Evolutionary conservation across 2,329 filamentous ascomycete species (phyloP).

Genomic region (Ascochyta rabiei): DNA sequence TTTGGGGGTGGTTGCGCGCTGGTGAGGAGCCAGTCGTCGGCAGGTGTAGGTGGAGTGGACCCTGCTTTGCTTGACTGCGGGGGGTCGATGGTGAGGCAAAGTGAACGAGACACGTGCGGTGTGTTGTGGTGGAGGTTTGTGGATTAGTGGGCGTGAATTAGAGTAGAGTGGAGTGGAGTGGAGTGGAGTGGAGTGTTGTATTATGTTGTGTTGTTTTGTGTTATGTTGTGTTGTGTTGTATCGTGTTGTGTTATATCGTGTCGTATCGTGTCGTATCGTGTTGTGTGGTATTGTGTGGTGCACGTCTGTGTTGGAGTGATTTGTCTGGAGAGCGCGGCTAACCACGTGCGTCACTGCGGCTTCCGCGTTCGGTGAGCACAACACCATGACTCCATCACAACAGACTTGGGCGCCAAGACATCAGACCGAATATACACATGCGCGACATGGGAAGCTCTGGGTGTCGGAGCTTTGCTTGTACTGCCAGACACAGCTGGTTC

Average conservation of each 20-base stretch:
- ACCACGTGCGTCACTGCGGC: conserved; percentile 11
- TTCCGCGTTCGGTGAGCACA: conserved; percentile 10
- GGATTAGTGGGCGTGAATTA: neutral
- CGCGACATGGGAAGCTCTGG: neutral
- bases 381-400: conserved; percentile 8
- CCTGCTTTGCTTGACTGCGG: conserved; percentile 3
- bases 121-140: neutral
- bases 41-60: neutral
- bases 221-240: no score
- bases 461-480: neutral
- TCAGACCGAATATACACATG: neutral
- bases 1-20: neutral
- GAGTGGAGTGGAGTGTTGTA: no score
- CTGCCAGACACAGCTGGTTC: neutral
- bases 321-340: conserved; percentile 23
- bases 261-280: no score
- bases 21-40: conserved; percentile 68
- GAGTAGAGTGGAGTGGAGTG: no score
- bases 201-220: no score
- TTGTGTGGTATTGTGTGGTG: conserved; percentile 15
- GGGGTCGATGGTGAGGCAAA: neutral
- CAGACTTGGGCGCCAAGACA: neutral
- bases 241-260: no score
- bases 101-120: neutral
- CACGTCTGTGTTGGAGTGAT: conserved; percentile 48